Percentiles rank a stretch among this genome's conserved stretches.
Conservation (phyloP, 2,329 filamentous ascomycete genomes). For the Madurella fahalii region DNA sequence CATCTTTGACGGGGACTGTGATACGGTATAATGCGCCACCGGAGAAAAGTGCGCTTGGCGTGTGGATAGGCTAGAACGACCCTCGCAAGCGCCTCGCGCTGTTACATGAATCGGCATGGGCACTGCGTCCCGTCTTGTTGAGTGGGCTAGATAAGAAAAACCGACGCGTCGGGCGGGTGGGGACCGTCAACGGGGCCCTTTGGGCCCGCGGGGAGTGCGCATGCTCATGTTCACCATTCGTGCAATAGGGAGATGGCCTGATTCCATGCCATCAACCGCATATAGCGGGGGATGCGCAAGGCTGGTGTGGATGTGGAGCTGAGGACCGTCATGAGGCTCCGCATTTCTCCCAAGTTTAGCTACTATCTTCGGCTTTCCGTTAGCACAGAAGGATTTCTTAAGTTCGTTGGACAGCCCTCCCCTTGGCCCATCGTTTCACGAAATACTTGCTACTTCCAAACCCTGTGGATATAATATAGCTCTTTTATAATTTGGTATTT, state of each 20-base stretch:
- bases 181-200: too few relatives aligned
- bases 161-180: too few relatives aligned
- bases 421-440: too few relatives aligned
- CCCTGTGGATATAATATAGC: too few relatives aligned
- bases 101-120: neutral
- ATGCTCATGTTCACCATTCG: slow-evolving; percentile 2
- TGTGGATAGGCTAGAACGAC: neutral
- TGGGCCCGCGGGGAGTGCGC: neutral
- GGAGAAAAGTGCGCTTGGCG: neutral
- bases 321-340: neutral
- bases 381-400: neutral
- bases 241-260: slow-evolving; percentile 5
- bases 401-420: too few relatives aligned
- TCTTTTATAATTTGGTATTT: too few relatives aligned
- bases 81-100: neutral
- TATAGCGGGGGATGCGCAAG: neutral
- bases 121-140: neutral
- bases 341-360: too few relatives aligned
- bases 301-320: slow-evolving; percentile 2
- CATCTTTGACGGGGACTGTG: neutral
- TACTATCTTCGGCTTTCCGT: too few relatives aligned
- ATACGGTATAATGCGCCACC: neutral
- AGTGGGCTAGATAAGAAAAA: neutral
- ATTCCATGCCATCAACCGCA: slow-evolving; percentile 10
- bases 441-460: too few relatives aligned